phyloP scores from a whole-genome alignment of 1,284 basidiomycete species.

The Coniophora puteana region DNA sequence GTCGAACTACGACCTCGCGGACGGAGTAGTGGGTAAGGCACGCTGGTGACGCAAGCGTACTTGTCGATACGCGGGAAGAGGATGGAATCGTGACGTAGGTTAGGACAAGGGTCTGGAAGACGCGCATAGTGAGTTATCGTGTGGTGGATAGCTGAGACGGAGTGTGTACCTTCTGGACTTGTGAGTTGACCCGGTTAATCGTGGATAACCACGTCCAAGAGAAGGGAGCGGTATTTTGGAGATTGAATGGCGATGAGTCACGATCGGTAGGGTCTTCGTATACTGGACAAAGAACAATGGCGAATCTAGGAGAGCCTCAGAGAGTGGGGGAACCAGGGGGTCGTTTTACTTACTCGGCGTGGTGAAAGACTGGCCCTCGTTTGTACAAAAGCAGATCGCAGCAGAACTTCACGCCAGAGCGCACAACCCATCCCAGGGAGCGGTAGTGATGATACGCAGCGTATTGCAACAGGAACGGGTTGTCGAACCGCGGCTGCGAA shows the following conservation, averaged over 20 bases:
- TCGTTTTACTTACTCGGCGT: constrained; percentile 77
- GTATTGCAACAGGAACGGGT: constrained; percentile 91
- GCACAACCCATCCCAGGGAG: constrained; percentile 97
- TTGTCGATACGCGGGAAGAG: constrained; percentile 45
- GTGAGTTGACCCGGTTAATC: constrained; percentile 93
- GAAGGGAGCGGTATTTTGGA: constrained; percentile 68
- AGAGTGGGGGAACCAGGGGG: constrained; percentile 4
- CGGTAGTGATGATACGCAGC: constrained; percentile 94
- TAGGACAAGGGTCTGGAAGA: constrained; percentile 77
- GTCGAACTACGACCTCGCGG: constrained; percentile 80
- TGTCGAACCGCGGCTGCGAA: constrained; percentile 62
- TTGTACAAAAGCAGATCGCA: constrained; percentile 95
- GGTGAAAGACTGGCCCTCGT: constrained; percentile 90
- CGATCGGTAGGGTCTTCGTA: constrained; percentile 83
- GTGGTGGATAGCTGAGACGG: constrained; percentile 2
- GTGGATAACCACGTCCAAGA: constrained; percentile 97
- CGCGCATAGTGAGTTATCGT: neutral
- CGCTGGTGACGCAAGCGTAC: constrained; percentile 62
- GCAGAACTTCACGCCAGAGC: constrained; percentile 96
- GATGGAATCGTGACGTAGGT: constrained; percentile 89
- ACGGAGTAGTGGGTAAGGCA: constrained; percentile 73
- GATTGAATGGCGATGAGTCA: constrained; percentile 52
- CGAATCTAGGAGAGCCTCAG: constrained; percentile 60
- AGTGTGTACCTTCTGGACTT: constrained; percentile 85
- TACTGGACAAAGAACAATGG: constrained; percentile 83